Evolutionary conservation across 106 monocot species (phyloP).

Genomic region (Platanthera guangdongensis): DNA sequence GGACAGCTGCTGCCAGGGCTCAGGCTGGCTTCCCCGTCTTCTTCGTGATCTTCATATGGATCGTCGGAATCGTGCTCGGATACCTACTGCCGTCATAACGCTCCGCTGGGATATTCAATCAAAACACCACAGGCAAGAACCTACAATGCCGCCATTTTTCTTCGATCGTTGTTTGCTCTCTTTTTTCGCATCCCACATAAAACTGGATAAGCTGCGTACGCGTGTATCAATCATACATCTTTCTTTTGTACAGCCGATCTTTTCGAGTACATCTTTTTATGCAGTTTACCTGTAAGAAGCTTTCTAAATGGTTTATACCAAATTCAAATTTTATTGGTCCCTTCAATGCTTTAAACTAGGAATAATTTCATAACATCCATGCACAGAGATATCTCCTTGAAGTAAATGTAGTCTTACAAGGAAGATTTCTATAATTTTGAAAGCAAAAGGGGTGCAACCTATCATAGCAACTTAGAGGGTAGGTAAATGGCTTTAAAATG

Average conservation of each 20-base stretch:
- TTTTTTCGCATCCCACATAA: background rate
- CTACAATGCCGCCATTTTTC: background rate
- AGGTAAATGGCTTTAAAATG: too few species aligned
- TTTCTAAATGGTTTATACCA: background rate
- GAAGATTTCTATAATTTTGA: too few species aligned
- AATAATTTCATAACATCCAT: too few species aligned
- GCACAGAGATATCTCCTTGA: too few species aligned
- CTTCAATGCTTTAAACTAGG: too few species aligned
- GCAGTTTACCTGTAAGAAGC: background rate
- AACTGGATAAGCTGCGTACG: background rate
- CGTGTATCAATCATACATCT: background rate
- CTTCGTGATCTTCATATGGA: constrained; percentile 58
- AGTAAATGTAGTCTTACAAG: too few species aligned
- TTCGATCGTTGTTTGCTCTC: background rate
- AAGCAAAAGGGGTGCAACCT: too few species aligned
- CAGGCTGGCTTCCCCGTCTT: constrained; percentile 63
- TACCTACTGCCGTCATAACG: constrained; percentile 19
- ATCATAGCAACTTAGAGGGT: too few species aligned
- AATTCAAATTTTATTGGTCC: too few species aligned
- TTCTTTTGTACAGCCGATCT: background rate
- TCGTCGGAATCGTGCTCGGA: constrained; percentile 41
- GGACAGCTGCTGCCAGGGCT: constrained; percentile 23
- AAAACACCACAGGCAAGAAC: background rate
- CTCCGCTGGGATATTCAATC: background rate
- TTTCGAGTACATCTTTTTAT: background rate